Evolutionary conservation across 768 basidiomycete genomes (phyloP).

Genomic region (Naganishia onofrii): DNA sequence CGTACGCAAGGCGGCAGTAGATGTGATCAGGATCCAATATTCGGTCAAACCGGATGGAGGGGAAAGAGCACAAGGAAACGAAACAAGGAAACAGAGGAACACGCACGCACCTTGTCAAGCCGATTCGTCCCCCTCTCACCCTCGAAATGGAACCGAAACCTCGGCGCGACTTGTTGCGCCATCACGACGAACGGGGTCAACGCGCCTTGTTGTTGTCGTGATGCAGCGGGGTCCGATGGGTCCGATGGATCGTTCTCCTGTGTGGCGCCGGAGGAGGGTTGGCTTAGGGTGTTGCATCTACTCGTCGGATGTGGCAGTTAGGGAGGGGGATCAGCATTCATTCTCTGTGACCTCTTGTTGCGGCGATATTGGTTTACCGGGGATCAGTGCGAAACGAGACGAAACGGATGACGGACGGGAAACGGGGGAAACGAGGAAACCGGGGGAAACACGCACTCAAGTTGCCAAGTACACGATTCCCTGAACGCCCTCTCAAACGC

Average conservation of each 20-base stretch:
- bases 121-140: constrained; percentile 80
- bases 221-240: constrained; percentile 56
- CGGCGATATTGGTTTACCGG: too few species aligned
- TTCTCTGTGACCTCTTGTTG: too few species aligned
- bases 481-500: constrained; percentile 73
- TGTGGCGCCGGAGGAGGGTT: too few species aligned
- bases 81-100: neutral
- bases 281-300: constrained; percentile 46
- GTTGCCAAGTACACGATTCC: constrained; percentile 73
- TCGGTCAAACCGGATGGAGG: too few species aligned
- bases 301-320: too few species aligned
- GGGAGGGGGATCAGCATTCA: too few species aligned
- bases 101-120: constrained; percentile 71
- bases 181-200: constrained; percentile 82
- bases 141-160: constrained; percentile 96
- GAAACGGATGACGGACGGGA: too few species aligned
- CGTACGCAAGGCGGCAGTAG: neutral
- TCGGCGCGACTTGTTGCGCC: constrained; percentile 72
- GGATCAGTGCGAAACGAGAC: too few species aligned
- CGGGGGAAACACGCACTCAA: constrained; percentile 57
- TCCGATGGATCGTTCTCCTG: too few species aligned
- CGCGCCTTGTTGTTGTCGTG: constrained; percentile 57
- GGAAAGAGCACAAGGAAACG: neutral
- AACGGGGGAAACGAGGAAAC: too few species aligned
- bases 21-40: neutral